Base-by-base conservation (phyloP, 106 monocot species). In the Dioscorea dumetorum region DNA sequence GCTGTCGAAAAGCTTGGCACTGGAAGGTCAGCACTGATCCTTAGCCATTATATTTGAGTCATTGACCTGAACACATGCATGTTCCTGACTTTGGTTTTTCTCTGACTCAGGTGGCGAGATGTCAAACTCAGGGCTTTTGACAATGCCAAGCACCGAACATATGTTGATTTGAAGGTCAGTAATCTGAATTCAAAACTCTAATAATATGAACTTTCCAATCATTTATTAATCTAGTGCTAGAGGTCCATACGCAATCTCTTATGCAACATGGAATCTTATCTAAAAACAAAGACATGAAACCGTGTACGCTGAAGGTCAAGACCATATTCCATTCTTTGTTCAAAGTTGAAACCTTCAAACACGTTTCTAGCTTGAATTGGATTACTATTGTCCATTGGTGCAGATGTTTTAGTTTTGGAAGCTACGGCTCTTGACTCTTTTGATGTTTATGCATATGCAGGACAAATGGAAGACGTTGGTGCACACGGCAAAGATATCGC, bases 1-100 rank as follows among this genome's bases (percentile, higher is more conserved):
- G 89, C 97, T 6, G 97, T 93, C 16, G 97, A 99, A 76, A 82
- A 80, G 51, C 87, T 99, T 17, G 92, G 92, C 31, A 99, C 97
- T 33, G 97, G 97, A 82, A 99, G 97, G 97, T 95, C 22, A 56
- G 28, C 20, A 1, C 4, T 31, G 60, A 24, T 69, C 57, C 33
- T 50, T 24, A 62, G 32, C 54, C 54, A 33, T 62, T 12, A 24
- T n/a, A 20, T 34, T 7, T 4, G 34, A 34, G 7, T 34, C 7
- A 4, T 22, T 9, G 15, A 14, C 0, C 12, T 24, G 4, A 67
- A 8, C 24, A n/a, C 22, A 50, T 73, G 33, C 52, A 49, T 50
- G 33, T 57, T 24, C 17, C 23, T 22, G 20, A 49, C 35, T 49
- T 41, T 69, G 20, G 12, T 60, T 11, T 13, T 22, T 62, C 57